phyloP scores from a whole-genome alignment of 257 asterid species.

The Fraxinus americana region DNA sequence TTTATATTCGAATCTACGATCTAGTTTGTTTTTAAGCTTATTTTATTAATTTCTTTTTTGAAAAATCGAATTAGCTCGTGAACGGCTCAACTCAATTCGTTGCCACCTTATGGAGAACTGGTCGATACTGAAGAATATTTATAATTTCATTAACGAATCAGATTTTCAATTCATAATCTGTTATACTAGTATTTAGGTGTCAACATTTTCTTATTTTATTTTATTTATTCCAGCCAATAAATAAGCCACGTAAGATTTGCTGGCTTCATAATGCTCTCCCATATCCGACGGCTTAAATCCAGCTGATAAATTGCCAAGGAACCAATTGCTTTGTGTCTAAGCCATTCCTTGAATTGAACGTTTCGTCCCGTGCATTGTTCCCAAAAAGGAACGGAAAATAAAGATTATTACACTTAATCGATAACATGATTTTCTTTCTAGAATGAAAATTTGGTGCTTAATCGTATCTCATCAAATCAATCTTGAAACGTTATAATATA shows the following conservation, averaged over 20 bases:
- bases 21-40: too few relatives aligned
- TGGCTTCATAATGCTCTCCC: neutral
- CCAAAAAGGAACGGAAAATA: neutral
- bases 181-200: neutral
- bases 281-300: neutral
- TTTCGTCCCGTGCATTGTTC: neutral
- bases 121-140: too few relatives aligned
- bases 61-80: too few relatives aligned
- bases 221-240: neutral
- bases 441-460: neutral
- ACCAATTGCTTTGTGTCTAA: neutral
- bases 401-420: neutral
- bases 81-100: too few relatives aligned
- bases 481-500: neutral
- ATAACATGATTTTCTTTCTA: too few relatives aligned
- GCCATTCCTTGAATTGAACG: neutral
- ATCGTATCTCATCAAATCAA: neutral
- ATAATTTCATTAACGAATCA: too few relatives aligned
- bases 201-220: too few relatives aligned
- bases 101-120: too few relatives aligned
- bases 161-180: neutral
- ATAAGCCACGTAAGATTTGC: conserved; percentile 1
- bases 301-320: neutral
- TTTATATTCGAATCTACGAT: too few relatives aligned
- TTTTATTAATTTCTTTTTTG: too few relatives aligned